Conservation (phyloP, 371 early-diverging fungal species). For the Polyrhizophydium stewartii region DNA sequence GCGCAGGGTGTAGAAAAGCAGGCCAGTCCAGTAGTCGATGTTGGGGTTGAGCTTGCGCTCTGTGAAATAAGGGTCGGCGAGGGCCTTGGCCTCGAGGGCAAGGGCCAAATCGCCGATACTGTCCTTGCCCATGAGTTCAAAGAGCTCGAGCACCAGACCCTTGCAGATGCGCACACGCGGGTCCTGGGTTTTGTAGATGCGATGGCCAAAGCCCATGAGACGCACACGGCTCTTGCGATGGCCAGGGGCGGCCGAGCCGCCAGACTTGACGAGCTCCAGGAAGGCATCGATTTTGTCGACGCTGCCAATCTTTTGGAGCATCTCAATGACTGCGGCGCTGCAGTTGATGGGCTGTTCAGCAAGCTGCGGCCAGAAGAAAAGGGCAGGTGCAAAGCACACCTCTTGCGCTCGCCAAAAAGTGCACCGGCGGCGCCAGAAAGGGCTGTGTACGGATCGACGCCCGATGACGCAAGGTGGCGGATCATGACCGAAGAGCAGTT, state of each 20-base stretch:
- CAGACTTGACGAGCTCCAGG: conserved; percentile 45
- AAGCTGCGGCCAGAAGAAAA: too few species aligned
- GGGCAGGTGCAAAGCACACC: conserved; percentile 45
- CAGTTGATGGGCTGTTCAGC: too few species aligned
- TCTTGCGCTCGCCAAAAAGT: conserved; percentile 44
- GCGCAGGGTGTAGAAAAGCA: conserved; percentile 44
- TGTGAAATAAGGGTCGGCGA: conserved; percentile 49
- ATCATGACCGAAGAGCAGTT: conserved; percentile 59
- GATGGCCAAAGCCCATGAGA: conserved; percentile 48
- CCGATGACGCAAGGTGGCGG: conserved; percentile 53
- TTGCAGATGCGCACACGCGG: conserved; percentile 51
- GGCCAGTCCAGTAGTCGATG: conserved; percentile 55
- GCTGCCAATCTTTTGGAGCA: conserved; percentile 53
- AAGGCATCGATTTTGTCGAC: conserved; percentile 47
- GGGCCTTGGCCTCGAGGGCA: conserved; percentile 44
- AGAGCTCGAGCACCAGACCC: conserved; percentile 47
- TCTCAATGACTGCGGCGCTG: conserved; percentile 45
- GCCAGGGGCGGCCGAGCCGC: conserved; percentile 4
- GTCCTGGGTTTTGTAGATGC: conserved; percentile 53
- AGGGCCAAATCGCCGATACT: conserved; percentile 50
- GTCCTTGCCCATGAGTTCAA: conserved; percentile 48
- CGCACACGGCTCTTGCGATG: conserved; percentile 5
- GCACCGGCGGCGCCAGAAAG: conserved; percentile 41
- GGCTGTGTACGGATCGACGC: conserved; percentile 56
- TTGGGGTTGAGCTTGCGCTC: conserved; percentile 54